Percentiles rank a stretch among this genome's conserved stretches.
These are phyloP conservation scores for Phytophthora rubi DNA, from an alignment of 352 stramenopile genomes.

Conservation along the genomic window DNA sequence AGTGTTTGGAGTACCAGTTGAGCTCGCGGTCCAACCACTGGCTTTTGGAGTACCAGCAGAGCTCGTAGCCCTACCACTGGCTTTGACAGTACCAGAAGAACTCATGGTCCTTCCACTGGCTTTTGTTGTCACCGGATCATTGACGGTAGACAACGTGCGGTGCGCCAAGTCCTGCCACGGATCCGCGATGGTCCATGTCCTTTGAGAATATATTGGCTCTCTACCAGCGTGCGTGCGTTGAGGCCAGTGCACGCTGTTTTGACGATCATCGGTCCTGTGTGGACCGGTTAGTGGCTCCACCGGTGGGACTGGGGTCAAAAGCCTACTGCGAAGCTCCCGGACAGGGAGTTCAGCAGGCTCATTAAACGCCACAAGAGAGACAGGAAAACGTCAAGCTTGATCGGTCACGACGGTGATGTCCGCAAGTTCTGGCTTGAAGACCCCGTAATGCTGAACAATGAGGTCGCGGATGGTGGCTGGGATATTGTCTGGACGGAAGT, in stretches of 20 bases:
- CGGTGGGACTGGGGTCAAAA: too few species aligned
- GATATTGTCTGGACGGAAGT: neutral
- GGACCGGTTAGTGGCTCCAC: too few species aligned
- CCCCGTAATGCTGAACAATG: conserved; percentile 11
- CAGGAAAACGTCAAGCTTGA: neutral
- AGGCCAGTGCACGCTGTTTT: too few species aligned
- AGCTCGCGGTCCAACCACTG: neutral
- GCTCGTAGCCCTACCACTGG: neutral
- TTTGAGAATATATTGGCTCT: too few species aligned
- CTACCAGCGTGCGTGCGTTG: too few species aligned
- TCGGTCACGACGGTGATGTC: neutral
- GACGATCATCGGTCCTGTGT: too few species aligned
- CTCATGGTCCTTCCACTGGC: conserved; percentile 1
- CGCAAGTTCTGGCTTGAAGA: conserved; percentile 10
- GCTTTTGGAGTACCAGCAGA: neutral
- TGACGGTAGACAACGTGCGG: too few species aligned
- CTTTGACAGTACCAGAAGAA: conserved; percentile 4
- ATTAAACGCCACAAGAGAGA: too few species aligned
- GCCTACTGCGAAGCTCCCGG: too few species aligned
- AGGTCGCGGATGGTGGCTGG: neutral
- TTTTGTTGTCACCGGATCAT: neutral
- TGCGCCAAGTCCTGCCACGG: too few species aligned
- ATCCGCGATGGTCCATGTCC: too few species aligned
- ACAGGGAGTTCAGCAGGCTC: neutral
- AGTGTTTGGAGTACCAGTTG: neutral